Evolutionary conservation across 1,284 basidiomycete genomes (phyloP), one percentile per base, ranked within the genome.

Genomic region (Flammula alnicola): DNA sequence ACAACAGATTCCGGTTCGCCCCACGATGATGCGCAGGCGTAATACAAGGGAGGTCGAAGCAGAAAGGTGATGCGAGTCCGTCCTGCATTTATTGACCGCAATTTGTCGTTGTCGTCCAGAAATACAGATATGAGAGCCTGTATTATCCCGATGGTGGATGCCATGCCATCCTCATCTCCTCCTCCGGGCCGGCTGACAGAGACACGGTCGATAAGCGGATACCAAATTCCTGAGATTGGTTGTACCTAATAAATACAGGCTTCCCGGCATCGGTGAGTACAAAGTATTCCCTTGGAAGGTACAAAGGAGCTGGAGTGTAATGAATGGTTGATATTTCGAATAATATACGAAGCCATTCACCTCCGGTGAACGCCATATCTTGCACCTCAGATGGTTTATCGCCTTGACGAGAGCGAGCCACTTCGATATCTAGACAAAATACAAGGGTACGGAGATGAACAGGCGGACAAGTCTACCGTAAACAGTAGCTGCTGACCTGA

Each of bases 101-200:
- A 64, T 64, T 90, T 90, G 68, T 96, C 93, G 31, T 84, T 80
- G 40, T 94, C 86, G 58, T 93, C 88, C 38, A 93, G 77, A 65
- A 95, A 93, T 48, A 96, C 88, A 9, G 95, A 95, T 43, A 99
- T 88, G 6, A 99, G 78, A 1, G 96, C 95, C 69, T 98, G 96
- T 71, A 96, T 92, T 32, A 99, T 84, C 19, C 94, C 96, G 62
- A 96, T 90, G 19, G 86, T 84, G 9, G 90, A 88, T 3, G 92
- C 88, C 41, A 88, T 77, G 52, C 81, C 80, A 53, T 91, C 82
- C 26, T 75, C 70, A 43, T 82, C 79, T 50, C 77, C 75, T 38
- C 70, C 71, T 39, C 72, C 74, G 44, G 78, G 71, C 31, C 75
- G 79, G 62, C 84, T 86, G 53, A 55, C 39, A 9, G 47, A 52